Conservation (phyloP, 2,329 filamentous ascomycete species). For the Penicillium hordei region DNA sequence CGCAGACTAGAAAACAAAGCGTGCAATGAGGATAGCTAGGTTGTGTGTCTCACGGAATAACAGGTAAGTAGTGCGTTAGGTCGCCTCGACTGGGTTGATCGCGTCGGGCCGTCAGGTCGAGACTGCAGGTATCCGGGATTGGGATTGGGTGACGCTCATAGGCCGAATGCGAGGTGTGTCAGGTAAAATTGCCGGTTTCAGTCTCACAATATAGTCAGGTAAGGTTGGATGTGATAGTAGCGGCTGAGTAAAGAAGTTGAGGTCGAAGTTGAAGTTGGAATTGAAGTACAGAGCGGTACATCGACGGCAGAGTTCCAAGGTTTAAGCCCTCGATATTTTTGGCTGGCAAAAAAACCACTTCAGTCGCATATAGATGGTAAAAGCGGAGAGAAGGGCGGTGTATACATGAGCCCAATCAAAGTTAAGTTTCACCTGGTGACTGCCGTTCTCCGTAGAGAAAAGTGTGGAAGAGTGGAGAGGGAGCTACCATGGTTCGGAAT, state of each 20-base stretch:
- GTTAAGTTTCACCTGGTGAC: background rate
- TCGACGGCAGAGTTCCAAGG: background rate
- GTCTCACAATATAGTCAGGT: conserved; percentile 38
- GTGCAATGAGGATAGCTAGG: conserved; percentile 4
- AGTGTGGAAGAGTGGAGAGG: conserved; percentile 19
- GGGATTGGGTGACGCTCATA: conserved; percentile 17
- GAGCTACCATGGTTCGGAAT: conserved; percentile 31
- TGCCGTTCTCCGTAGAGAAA: background rate
- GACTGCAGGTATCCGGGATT: conserved; percentile 18
- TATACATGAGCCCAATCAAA: background rate
- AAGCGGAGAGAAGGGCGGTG: background rate
- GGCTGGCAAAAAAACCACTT: background rate
- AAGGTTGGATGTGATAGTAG: background rate
- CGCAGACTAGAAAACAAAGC: conserved; percentile 8
- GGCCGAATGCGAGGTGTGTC: conserved; percentile 16
- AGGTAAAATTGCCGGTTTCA: conserved; percentile 16
- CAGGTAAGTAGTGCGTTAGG: conserved; percentile 20
- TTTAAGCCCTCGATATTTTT: background rate
- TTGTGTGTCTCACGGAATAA: conserved; percentile 16
- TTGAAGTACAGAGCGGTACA: background rate
- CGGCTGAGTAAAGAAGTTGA: background rate
- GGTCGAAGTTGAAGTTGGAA: conserved; percentile 1
- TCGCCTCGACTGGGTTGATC: conserved; percentile 4
- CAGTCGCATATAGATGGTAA: background rate
- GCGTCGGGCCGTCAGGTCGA: conserved; percentile 24